Evolutionary conservation across 164 flowering plant genomes (phyloP), one percentile per base, ranked within the genome.

Genomic region (Stephania yunnanensis): DNA sequence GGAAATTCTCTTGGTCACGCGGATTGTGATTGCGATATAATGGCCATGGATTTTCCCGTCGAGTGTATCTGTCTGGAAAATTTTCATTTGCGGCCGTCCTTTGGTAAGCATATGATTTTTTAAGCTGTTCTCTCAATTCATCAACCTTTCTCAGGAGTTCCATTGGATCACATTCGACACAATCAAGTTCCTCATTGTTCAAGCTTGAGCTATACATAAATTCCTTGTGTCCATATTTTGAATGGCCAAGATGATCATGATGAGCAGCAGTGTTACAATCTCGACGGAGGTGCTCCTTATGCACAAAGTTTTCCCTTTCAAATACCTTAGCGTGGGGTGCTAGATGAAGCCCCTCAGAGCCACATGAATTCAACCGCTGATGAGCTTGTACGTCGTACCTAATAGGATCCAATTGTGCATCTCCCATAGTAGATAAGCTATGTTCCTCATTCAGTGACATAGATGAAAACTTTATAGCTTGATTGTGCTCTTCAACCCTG

Each of bases 81-180:
- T 76, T 78, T 70, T 68, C 81, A 74, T 79, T 77, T 22, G 68
- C 25, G 25, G 25, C 70, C 61, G 69, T 80, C 29, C 74, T 79
- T 70, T 72, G 77, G 17, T 68, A 70, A 8, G 52, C 13, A 66
- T 79, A 77, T 19, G 82, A 71, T 78, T 78, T 79, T 67, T 75
- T 73, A 65, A 90, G 80, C 73, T 88, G 86, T 25, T 89, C 87
- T 82, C 84, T 85, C 82, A 91, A 79, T 79, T 90, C 90, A 79
- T 81, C 81, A 46, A 91, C 84, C 83, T 87, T 87, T 74, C 79
- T 86, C 78, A 91, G 69, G 76, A 91, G 82, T 68, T 83, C 87
- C 67, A 85, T 61, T 78, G 77, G 87, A 69, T 87, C 86, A 53
- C 83, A 75, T 44, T 85, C 90, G 53, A 73, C 72, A 66, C 74